phyloP scores from a whole-genome alignment of 2,329 filamentous ascomycete species.

The Penicillium sp. region DNA sequence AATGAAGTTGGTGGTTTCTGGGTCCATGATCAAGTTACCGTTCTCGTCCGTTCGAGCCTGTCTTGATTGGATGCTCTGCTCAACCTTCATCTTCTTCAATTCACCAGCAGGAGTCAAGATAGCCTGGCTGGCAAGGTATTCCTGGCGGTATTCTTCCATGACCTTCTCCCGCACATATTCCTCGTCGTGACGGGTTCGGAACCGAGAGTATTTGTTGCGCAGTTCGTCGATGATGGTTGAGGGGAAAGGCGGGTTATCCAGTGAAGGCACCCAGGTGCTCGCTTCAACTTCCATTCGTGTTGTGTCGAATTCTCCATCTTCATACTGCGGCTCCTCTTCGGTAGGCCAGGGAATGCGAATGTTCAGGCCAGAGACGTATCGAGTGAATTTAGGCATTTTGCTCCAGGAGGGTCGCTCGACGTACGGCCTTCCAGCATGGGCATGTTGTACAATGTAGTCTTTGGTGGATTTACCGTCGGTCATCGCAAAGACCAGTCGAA shows the following conservation, averaged over 20 bases:
- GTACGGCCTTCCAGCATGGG: slow-evolving; percentile 59
- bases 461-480: slow-evolving; percentile 66
- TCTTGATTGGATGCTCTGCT: slow-evolving; percentile 42
- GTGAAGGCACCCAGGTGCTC: slow-evolving; percentile 74
- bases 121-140: slow-evolving; percentile 49
- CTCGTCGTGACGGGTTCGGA: slow-evolving; percentile 77
- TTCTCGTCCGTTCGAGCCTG: slow-evolving; percentile 42
- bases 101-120: slow-evolving; percentile 55
- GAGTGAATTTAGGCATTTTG: slow-evolving; percentile 45
- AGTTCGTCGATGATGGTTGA: slow-evolving; percentile 79
- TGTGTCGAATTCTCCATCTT: slow-evolving; percentile 70
- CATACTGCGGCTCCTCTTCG: slow-evolving; percentile 52
- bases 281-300: slow-evolving; percentile 74
- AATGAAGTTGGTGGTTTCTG: slow-evolving; percentile 42
- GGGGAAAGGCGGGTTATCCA: slow-evolving; percentile 79
- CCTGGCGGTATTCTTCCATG: slow-evolving; percentile 57
- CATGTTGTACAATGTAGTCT: slow-evolving; percentile 77
- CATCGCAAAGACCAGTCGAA: slow-evolving; percentile 80
- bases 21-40: slow-evolving; percentile 42
- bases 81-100: slow-evolving; percentile 40
- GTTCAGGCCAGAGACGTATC: slow-evolving; percentile 71
- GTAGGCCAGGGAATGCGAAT: slow-evolving; percentile 77
- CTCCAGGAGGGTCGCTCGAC: slow-evolving; percentile 56
- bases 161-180: slow-evolving; percentile 71
- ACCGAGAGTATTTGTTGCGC: slow-evolving; percentile 77